Percentiles rank a stretch among this genome's conserved stretches.
phyloP scores from a whole-genome alignment of 2,329 filamentous ascomycete species.

The Fusarium longipes region DNA sequence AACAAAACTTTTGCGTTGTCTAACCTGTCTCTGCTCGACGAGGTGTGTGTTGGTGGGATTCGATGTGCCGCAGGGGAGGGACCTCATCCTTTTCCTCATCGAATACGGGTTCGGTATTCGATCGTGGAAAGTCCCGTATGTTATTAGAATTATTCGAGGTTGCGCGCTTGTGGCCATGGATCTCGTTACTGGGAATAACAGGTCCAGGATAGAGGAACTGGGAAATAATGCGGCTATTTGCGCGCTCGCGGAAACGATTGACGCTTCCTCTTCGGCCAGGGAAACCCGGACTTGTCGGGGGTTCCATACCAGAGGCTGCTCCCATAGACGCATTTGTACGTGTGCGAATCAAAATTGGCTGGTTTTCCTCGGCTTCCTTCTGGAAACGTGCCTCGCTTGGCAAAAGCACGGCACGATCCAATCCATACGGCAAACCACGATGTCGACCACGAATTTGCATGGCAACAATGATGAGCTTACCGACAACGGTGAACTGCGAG shows the following conservation, averaged over 20 bases:
- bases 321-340: slow-evolving; percentile 52
- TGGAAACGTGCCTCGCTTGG: slow-evolving; percentile 67
- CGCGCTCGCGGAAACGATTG: slow-evolving; percentile 53
- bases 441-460: slow-evolving; percentile 78
- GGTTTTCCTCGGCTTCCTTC: slow-evolving; percentile 63
- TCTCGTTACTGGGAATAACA: slow-evolving; percentile 49
- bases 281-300: slow-evolving; percentile 38
- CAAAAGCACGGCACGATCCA: slow-evolving; percentile 70
- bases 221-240: slow-evolving; percentile 57
- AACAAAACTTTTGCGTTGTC: not conserved
- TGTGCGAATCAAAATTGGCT: slow-evolving; percentile 54
- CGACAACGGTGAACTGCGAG: slow-evolving; percentile 81
- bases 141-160: slow-evolving; percentile 48
- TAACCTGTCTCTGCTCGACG: slow-evolving; percentile 44
- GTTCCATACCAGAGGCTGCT: slow-evolving; percentile 46
- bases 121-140: slow-evolving; percentile 38
- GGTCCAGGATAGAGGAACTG: slow-evolving; percentile 63
- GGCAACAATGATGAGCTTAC: slow-evolving; percentile 74
- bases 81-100: slow-evolving; percentile 47
- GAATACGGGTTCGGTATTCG: slow-evolving; percentile 44
- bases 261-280: slow-evolving; percentile 52
- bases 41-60: slow-evolving; percentile 43
- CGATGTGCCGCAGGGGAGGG: slow-evolving; percentile 42
- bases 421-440: slow-evolving; percentile 74
- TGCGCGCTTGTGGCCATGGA: slow-evolving; percentile 44